Evolutionary conservation across 2,329 filamentous ascomycete genomes (phyloP), one percentile per base, ranked within the genome.

Genomic region (Calonectria naviculata): DNA sequence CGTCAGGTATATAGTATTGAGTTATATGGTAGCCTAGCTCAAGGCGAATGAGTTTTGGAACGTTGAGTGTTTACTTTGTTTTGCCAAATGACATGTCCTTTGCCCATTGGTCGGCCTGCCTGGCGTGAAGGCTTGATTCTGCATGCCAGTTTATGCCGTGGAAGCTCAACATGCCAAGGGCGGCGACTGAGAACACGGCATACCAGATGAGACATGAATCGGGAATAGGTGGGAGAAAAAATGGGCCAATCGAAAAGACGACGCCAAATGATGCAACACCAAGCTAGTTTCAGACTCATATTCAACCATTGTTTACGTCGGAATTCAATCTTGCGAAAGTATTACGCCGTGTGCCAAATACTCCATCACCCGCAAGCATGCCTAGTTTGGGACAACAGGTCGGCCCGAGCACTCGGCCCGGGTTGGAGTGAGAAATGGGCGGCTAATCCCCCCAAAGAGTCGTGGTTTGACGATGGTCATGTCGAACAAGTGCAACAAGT

Each of bases 1-100:
- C 41, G 38, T 49, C 67, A 42, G 60, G 67, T 65, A 65, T 60
- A 60, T 69, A 69, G 42, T 52, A 31, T 36, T 65, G 36, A 52
- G 42, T 24, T 61, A 60, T 49, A 65, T 47, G n/a, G 17, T 21
- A 26, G 19, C 38, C 34, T 42, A 61, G 44, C 61, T 46, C 34
- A 66, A 70, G 62, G 52, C 44, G 52, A 19, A 38, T 34, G 36
- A 28, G 21, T 63, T 70, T 65, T 17, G n/a, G 52, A 60, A 61
- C 24, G 19, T 29, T 61, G 21, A 38, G 15, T 38, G 34, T 12
- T 29, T 44, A 41, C 24, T 58, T 47, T 36, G 4, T 17, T 15
- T 42, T 38, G 38, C 26, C 29, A 28, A 2, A 31, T 56, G 31
- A 56, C 52, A 56, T 56, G 52, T 38, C 29, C n/a, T 9, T 19